Percentiles rank a stretch among this genome's conserved stretches.
Conservation (phyloP, 2,329 filamentous ascomycete genomes). For the Microsporum ferrugineum region DNA sequence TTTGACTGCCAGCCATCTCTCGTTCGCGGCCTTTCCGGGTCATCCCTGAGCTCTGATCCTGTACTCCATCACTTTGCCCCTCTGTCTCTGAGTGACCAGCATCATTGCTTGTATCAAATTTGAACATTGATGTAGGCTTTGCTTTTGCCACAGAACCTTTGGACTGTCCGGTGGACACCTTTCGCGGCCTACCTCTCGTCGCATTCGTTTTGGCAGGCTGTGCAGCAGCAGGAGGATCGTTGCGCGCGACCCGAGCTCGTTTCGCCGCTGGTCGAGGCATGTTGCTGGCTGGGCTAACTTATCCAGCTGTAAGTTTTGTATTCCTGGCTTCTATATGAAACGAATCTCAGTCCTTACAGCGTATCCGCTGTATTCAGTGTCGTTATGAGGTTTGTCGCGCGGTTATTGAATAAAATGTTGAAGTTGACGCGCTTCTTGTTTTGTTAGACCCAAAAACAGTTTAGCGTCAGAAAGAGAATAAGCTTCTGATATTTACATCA, state of each 20-base stretch:
- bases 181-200: not conserved
- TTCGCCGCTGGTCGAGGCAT: slow-evolving; percentile 2
- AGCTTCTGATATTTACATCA: not conserved
- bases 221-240: not conserved
- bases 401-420: not conserved
- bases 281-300: not conserved
- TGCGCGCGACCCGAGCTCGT: not conserved
- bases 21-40: not conserved
- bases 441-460: not conserved
- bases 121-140: not conserved
- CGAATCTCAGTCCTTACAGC: not conserved
- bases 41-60: not conserved
- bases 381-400: not conserved
- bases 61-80: not conserved
- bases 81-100: not conserved
- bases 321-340: not conserved
- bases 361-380: not conserved
- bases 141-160: too few relatives aligned
- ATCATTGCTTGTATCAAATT: not conserved
- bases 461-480: not conserved
- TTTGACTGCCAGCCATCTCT: not conserved
- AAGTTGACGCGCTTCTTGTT: slow-evolving; percentile 3
- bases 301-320: not conserved
- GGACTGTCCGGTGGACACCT: not conserved
- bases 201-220: not conserved